phyloP scores from a whole-genome alignment of 1,284 basidiomycete genomes.

The Cryptococcus sp. region DNA sequence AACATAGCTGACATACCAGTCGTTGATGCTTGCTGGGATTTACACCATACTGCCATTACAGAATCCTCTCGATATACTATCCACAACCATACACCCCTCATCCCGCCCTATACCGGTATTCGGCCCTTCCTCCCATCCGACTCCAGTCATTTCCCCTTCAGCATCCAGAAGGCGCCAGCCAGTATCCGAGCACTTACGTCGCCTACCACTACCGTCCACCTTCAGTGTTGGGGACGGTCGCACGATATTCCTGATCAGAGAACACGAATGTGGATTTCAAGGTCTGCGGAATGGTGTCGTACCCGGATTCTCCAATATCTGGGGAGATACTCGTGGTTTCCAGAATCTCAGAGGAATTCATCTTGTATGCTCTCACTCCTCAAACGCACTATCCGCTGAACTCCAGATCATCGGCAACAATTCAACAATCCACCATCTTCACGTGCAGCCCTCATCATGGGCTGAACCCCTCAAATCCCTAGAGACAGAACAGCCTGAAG shows the following conservation, averaged over 20 bases:
- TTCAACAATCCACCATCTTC: too few species aligned
- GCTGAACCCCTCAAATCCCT: conserved; percentile 49
- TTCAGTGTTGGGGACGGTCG: conserved; percentile 10
- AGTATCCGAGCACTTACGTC: conserved; percentile 2
- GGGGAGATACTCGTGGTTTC: conserved; percentile 32
- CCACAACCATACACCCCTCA: conserved; percentile 49
- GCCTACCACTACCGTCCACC: conserved; percentile 17
- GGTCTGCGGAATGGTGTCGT: conserved; percentile 36
- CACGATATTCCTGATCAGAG: conserved; percentile 37
- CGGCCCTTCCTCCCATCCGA: conserved; percentile 55
- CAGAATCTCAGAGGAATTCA: conserved; percentile 56
- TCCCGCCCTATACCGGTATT: conserved; percentile 31
- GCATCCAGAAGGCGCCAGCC: conserved; percentile 14
- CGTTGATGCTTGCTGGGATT: conserved; percentile 27
- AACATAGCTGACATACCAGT: conserved; percentile 5
- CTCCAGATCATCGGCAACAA: conserved; percentile 31
- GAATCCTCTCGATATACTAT: conserved; percentile 24
- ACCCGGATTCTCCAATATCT: conserved; percentile 43
- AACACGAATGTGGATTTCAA: conserved; percentile 38
- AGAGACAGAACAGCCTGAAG: not conserved
- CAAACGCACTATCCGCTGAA: not conserved
- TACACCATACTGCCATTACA: conserved; percentile 38
- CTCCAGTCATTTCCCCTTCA: conserved; percentile 49
- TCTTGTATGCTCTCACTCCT: conserved; percentile 50
- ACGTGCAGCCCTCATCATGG: conserved; percentile 58